Percentiles rank a stretch among this genome's conserved stretches.
phyloP scores from a whole-genome alignment of 257 asterid species.

The Fraxinus quadrangulata region DNA sequence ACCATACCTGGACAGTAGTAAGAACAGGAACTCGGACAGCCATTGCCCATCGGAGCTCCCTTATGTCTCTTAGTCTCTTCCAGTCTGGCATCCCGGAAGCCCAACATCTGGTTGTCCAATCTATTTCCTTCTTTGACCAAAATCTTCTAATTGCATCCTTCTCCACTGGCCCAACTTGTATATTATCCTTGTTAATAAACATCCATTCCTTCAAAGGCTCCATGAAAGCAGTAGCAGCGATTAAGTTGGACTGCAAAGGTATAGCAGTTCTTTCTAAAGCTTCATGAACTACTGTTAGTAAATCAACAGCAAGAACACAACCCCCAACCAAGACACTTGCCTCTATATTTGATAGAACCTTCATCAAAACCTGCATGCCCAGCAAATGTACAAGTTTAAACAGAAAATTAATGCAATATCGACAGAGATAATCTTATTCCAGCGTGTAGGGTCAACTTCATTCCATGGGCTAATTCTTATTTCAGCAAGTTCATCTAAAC shows the following conservation, averaged over 20 bases:
- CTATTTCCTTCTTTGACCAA: conserved; percentile 91
- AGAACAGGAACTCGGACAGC: conserved; percentile 93
- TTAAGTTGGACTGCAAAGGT: conserved; percentile 94
- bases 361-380: conserved; percentile 77
- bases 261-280: conserved; percentile 97
- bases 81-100: conserved; percentile 98
- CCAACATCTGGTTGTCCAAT: conserved; percentile 95
- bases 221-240: conserved; percentile 97
- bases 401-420: background rate
- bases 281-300: conserved; percentile 85
- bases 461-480: conserved; percentile 4
- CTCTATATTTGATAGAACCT: conserved; percentile 85
- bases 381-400: conserved; percentile 22
- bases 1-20: conserved; percentile 77
- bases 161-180: conserved; percentile 92
- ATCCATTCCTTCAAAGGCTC: conserved; percentile 97
- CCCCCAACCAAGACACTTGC: conserved; percentile 99
- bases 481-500: background rate
- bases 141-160: conserved; percentile 92
- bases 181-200: conserved; percentile 70
- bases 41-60: conserved; percentile 98
- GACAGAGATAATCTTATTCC: background rate
- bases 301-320: conserved; percentile 95
- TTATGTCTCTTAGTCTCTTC: conserved; percentile 92
- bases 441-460: background rate